phyloP scores from a whole-genome alignment of 441 rosid genomes.

The Populus hybrid region DNA sequence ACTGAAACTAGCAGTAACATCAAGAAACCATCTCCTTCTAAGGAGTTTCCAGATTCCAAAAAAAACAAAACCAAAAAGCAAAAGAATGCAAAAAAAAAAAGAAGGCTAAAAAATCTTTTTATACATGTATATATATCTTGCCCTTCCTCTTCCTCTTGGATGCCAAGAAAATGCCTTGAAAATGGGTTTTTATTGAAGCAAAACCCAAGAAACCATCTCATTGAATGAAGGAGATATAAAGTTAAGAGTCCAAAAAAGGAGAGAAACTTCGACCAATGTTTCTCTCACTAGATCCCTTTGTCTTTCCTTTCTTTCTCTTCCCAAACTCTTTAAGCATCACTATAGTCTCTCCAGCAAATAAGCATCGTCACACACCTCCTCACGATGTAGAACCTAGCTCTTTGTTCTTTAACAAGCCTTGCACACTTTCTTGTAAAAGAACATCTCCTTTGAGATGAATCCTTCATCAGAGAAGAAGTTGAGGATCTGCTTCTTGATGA shows the following conservation, averaged over 20 bases:
- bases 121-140: constrained; percentile 27
- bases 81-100: background rate
- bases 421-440: constrained; percentile 79
- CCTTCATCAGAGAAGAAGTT: constrained; percentile 38
- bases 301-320: background rate
- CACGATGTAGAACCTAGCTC: constrained; percentile 89
- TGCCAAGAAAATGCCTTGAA: constrained; percentile 21
- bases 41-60: constrained; percentile 14
- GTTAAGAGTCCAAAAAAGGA: background rate
- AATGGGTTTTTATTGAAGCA: background rate
- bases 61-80: constrained; percentile 16
- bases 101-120: constrained; percentile 22
- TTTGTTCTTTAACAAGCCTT: constrained; percentile 68
- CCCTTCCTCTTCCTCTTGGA: constrained; percentile 20
- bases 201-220: constrained; percentile 26
- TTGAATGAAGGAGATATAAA: constrained; percentile 21
- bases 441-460: constrained; percentile 41
- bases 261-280: background rate
- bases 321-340: constrained; percentile 44
- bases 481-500: constrained; percentile 42
- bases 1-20: constrained; percentile 27
- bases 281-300: background rate
- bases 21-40: constrained; percentile 24
- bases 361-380: constrained; percentile 85
- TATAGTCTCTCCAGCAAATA: constrained; percentile 84